A percentile compares a stretch with the other conserved stretches of the same genome.
Conservation (phyloP, 805 yeast genomes). For the Candida glaebosa region DNA sequence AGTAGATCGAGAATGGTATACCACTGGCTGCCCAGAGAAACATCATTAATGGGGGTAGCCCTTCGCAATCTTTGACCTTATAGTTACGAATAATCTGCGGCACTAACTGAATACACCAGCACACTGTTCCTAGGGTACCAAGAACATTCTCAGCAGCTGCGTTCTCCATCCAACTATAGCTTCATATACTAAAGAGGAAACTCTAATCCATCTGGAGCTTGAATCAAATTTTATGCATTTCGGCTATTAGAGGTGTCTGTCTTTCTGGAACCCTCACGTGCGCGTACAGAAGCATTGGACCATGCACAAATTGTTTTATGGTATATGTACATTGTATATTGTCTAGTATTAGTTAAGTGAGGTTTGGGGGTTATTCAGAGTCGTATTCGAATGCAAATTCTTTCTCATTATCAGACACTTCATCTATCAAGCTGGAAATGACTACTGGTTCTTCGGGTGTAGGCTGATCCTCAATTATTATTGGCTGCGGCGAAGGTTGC, state of each 20-base stretch:
- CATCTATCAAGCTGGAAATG: slow-evolving; percentile 4
- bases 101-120: slow-evolving; percentile 88
- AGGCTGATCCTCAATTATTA: not conserved
- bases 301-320: too few species aligned
- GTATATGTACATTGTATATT: too few species aligned
- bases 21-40: slow-evolving; percentile 75
- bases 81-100: slow-evolving; percentile 82
- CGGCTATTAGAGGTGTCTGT: not conserved
- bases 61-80: slow-evolving; percentile 73
- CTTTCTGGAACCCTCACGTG: too few species aligned
- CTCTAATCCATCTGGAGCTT: too few species aligned
- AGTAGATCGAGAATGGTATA: slow-evolving; percentile 83
- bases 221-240: too few species aligned
- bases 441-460: not conserved
- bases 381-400: slow-evolving; percentile 47
- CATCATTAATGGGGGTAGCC: slow-evolving; percentile 87
- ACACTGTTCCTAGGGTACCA: slow-evolving; percentile 84
- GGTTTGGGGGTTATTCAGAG: slow-evolving; percentile 16
- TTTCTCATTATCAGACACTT: slow-evolving; percentile 15
- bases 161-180: slow-evolving; percentile 22
- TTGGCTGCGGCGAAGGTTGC: not conserved
- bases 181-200: too few species aligned
- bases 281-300: too few species aligned
- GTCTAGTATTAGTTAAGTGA: too few species aligned
- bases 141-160: slow-evolving; percentile 64